phyloP scores from a whole-genome alignment of 1,139 yeast genomes.

The Zygoascus meyerae region DNA sequence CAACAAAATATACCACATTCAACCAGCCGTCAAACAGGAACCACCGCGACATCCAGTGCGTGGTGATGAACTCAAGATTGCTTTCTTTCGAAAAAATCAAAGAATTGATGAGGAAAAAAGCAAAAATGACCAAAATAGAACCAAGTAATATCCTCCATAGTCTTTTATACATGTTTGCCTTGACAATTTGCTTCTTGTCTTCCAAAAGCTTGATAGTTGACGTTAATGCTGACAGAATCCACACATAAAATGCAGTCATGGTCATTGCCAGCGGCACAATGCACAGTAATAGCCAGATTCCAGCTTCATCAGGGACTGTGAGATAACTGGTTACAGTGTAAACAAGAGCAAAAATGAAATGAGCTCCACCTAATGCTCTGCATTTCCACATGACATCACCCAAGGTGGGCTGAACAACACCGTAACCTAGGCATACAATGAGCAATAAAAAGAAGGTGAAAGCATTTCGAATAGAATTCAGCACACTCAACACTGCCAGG shows the following conservation, averaged over 20 bases:
- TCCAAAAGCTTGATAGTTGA: constrained; percentile 67
- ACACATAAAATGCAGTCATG: constrained; percentile 65
- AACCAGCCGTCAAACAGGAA: constrained; percentile 95
- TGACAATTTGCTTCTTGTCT: constrained; percentile 87
- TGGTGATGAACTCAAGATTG: constrained; percentile 69
- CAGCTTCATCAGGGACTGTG: constrained; percentile 43
- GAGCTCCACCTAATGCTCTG: constrained; percentile 66
- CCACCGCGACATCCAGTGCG: constrained; percentile 88
- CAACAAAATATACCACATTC: constrained; percentile 74
- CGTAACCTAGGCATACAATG: constrained; percentile 87
- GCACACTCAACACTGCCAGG: constrained; percentile 67
- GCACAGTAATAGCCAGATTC: constrained; percentile 44
- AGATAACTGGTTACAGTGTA: constrained; percentile 67
- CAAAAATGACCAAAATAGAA: constrained; percentile 53
- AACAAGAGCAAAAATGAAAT: constrained; percentile 61
- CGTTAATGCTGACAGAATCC: constrained; percentile 67
- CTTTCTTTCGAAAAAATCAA: constrained; percentile 70
- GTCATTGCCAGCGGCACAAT: constrained; percentile 67
- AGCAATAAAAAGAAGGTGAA: constrained; percentile 83
- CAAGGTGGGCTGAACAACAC: constrained; percentile 80
- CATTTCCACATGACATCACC: constrained; percentile 76
- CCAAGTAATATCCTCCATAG: constrained; percentile 69
- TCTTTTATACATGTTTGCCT: constrained; percentile 76
- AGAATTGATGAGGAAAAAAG: constrained; percentile 66
- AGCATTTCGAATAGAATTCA: constrained; percentile 77